Percentiles rank a stretch among this genome's conserved stretches.
Conservation (phyloP, 2,329 filamentous ascomycete genomes). For the Furcasterigmium sp. region DNA sequence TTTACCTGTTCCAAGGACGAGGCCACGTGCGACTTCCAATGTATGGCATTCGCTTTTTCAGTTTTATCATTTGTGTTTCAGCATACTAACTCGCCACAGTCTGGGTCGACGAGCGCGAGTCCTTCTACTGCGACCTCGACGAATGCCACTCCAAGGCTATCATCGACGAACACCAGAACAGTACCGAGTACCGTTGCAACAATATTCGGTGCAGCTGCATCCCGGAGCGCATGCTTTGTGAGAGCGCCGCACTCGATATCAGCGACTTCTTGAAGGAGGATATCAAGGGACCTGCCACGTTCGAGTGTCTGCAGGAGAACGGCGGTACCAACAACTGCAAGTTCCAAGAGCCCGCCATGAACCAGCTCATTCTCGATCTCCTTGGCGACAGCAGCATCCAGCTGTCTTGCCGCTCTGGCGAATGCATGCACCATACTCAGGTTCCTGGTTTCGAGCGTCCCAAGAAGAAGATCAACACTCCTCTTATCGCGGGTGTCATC, state of each 20-base stretch:
- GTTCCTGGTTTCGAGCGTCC: constrained; percentile 86
- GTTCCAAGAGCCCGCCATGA: constrained; percentile 90
- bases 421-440: constrained; percentile 90
- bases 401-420: constrained; percentile 75
- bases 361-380: constrained; percentile 78
- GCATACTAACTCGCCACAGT: constrained; percentile 43
- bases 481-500: constrained; percentile 90
- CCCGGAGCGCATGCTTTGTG: constrained; percentile 86
- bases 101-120: constrained; percentile 91
- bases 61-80: not conserved
- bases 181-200: constrained; percentile 78
- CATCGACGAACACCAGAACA: constrained; percentile 66
- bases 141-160: constrained; percentile 71
- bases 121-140: constrained; percentile 90
- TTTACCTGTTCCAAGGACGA: constrained; percentile 80
- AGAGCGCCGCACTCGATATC: constrained; percentile 86
- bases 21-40: constrained; percentile 88
- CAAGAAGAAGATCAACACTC: constrained; percentile 93
- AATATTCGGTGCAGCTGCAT: constrained; percentile 85
- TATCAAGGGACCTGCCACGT: constrained; percentile 84
- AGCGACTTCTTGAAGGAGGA: constrained; percentile 77
- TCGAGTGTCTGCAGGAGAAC: constrained; percentile 65
- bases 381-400: constrained; percentile 91
- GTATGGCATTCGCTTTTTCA: constrained; percentile 39
- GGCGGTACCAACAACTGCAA: constrained; percentile 63